These are phyloP conservation scores for Xylaria sp. DNA, from an alignment of 2,329 filamentous ascomycete species.

Conservation along the genomic window DNA sequence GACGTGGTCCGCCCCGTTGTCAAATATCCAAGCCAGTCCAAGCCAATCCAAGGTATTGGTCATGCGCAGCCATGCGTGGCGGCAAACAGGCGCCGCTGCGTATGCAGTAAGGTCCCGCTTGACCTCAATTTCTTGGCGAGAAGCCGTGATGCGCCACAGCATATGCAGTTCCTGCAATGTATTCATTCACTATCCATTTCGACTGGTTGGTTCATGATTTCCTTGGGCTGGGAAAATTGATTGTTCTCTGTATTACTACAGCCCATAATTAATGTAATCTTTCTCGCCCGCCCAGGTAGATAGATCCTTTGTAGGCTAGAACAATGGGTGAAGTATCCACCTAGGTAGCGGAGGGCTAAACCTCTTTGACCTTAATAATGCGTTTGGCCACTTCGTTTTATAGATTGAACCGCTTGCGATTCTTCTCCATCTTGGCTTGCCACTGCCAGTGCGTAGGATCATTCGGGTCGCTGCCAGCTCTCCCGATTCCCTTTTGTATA, in stretches of 20 bases:
- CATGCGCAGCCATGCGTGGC: neutral
- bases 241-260: neutral
- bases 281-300: neutral
- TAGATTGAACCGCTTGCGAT: conserved; percentile 91
- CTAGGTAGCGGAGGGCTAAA: neutral
- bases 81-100: conserved; percentile 2
- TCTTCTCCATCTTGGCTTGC: conserved; percentile 93
- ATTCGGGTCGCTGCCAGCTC: conserved; percentile 74
- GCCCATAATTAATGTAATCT: neutral
- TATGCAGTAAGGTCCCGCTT: neutral
- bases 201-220: neutral
- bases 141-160: conserved; percentile 2
- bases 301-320: neutral
- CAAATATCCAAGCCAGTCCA: neutral
- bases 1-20: neutral
- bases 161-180: neutral
- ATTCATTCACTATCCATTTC: neutral
- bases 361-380: neutral
- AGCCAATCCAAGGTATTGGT: neutral
- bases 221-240: too few species aligned
- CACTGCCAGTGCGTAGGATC: conserved; percentile 93
- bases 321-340: neutral
- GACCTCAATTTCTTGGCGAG: conserved; percentile 1
- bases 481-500: conserved; percentile 87
- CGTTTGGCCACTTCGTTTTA: conserved; percentile 54